phyloP scores from a whole-genome alignment of 768 basidiomycete species.

The Punctularia strigosozonata region DNA sequence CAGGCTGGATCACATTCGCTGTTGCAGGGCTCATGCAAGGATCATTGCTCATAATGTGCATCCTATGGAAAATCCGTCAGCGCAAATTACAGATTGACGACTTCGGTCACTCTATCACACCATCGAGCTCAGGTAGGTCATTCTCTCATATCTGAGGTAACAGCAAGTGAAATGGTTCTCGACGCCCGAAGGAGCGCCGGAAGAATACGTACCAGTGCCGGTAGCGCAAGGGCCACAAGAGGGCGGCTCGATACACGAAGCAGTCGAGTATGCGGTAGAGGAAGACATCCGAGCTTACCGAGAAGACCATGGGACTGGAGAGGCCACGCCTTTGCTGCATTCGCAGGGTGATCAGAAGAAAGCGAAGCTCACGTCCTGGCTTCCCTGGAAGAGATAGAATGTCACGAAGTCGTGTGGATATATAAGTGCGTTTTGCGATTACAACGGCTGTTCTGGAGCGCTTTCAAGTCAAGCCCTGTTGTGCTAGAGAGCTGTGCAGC shows the following conservation, averaged over 20 bases:
- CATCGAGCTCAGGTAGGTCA: too few species aligned
- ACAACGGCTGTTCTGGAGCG: too few species aligned
- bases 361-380: too few species aligned
- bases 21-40: constrained; percentile 81
- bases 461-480: too few species aligned
- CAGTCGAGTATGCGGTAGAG: constrained; percentile 10
- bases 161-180: too few species aligned
- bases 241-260: constrained; percentile 7
- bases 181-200: too few species aligned
- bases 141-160: too few species aligned
- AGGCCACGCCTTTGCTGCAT: constrained; percentile 2
- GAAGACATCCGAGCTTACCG: constrained; percentile 6
- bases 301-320: constrained; percentile 5
- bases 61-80: constrained; percentile 78
- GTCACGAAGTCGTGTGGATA: too few species aligned
- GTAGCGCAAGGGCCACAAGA: constrained; percentile 6
- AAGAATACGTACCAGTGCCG: too few species aligned
- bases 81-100: constrained; percentile 69
- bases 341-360: constrained; percentile 4
- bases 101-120: constrained; percentile 54
- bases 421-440: too few species aligned
- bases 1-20: constrained; percentile 75
- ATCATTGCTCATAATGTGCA: constrained; percentile 71
- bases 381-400: too few species aligned
- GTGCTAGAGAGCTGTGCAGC: too few species aligned